Evolutionary conservation across 495 filamentous ascomycete species (phyloP), one percentile per base, ranked within the genome.

Genomic region (Neurospora cerealis): DNA sequence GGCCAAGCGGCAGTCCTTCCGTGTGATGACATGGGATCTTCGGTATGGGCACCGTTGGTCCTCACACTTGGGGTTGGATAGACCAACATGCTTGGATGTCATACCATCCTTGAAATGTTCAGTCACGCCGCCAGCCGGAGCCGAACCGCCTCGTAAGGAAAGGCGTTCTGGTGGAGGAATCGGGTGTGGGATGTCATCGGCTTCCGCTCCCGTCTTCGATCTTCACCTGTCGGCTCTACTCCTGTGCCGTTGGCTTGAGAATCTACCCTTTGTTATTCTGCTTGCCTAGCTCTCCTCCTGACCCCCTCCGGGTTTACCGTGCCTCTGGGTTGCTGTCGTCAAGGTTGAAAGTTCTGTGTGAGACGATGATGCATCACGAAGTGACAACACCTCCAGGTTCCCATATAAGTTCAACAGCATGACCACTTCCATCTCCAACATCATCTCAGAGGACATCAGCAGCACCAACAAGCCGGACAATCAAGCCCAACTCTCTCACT

Each of bases 401-500:
- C 41, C 21, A 69, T 73, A 42, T 42, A 70, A 66, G 34, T 24
- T 19, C 40, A 3, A 34, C 21, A 24, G 3, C 74, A 75, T 36
- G 60, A 70, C 17, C 60, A 24, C 36, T 19, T 34, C 17, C 32
- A 34, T 32, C 13, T 69, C 19, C 13, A 17, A 38, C 24, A 40
- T 38, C 36, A 71, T 8, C 15, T 40, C 15, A 46, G 24, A 44
- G 42, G 21, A 46, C 21, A 34, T 34, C 73, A 40, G 73, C 34
- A 19, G 19, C 39, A 32, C 69, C 40, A 8, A 70, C 42, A 41
- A 48, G 69, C 46, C 70, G 15, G 46, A 24, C 32, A 42, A 28
- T 76, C 73, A 73, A 73, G 76, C 71, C 36, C 48, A 74, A 71
- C 41, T 42, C 70, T 71, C 73, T 32, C 44, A 73, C 69, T 73